These are phyloP conservation scores for Komagataella ulmi DNA, from an alignment of 805 yeast genomes.

Conservation along the genomic window DNA sequence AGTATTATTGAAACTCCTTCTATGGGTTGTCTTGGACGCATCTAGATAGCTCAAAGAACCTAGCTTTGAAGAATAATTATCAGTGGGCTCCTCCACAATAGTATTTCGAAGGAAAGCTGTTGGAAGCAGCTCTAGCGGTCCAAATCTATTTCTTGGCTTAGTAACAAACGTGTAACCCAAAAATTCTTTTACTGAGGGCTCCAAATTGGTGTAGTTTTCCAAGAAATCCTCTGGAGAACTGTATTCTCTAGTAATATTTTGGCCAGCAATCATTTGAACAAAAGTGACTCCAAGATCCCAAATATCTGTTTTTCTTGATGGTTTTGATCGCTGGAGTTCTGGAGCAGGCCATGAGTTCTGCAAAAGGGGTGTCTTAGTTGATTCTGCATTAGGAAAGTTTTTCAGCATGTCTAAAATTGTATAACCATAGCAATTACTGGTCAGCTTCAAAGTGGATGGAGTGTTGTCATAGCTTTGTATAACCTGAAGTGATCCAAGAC, in stretches of 20 bases:
- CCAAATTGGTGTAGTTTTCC: constrained; percentile 17
- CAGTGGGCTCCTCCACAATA: constrained; percentile 15
- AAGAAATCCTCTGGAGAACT: constrained; percentile 56
- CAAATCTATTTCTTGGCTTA: constrained; percentile 59
- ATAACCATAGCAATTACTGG: constrained; percentile 47
- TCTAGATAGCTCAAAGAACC: background rate
- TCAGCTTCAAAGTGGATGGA: constrained; percentile 42
- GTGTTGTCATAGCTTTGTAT: constrained; percentile 37
- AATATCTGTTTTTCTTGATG: constrained; percentile 76
- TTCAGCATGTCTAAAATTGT: constrained; percentile 25
- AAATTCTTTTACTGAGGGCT: constrained; percentile 53
- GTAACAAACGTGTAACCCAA: constrained; percentile 49
- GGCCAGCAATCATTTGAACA: constrained; percentile 50
- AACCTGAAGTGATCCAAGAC: constrained; percentile 44
- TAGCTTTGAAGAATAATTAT: background rate
- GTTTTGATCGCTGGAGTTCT: constrained; percentile 40
- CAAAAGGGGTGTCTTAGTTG: constrained; percentile 4
- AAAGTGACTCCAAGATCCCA: constrained; percentile 87
- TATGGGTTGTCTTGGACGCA: background rate
- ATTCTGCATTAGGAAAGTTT: constrained; percentile 15
- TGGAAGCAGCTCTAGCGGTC: constrained; percentile 77
- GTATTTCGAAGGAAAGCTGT: constrained; percentile 71
- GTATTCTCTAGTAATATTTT: constrained; percentile 37
- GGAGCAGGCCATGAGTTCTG: constrained; percentile 67
- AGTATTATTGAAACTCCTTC: background rate